phyloP scores from a whole-genome alignment of 352 stramenopile species.

The Globisporangium recalcitrans region DNA sequence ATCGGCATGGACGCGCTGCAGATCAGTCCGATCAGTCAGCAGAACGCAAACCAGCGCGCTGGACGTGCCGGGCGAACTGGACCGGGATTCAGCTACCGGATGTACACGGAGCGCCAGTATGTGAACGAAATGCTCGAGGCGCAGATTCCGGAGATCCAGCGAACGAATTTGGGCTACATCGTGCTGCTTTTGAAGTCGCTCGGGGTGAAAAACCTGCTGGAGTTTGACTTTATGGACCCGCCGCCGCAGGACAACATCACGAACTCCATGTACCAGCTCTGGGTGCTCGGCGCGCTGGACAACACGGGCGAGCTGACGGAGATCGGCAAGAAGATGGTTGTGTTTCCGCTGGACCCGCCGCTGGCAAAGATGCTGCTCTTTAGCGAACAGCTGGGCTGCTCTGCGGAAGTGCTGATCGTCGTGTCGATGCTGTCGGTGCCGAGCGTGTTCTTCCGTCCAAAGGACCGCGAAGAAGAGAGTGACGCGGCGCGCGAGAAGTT shows the following conservation, averaged over 20 bases:
- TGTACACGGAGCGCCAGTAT: constrained; percentile 98
- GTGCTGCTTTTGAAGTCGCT: constrained; percentile 98
- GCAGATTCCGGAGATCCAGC: constrained; percentile 97
- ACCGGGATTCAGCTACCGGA: constrained; percentile 90
- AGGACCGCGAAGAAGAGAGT: constrained; percentile 96
- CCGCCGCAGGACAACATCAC: constrained; percentile 96
- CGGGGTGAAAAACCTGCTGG: constrained; percentile 92
- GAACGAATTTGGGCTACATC: constrained; percentile 97
- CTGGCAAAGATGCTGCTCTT: constrained; percentile 96
- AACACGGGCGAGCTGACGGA: constrained; percentile 95
- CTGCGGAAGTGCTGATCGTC: constrained; percentile 93
- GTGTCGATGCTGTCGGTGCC: constrained; percentile 97
- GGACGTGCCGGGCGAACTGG: constrained; percentile 91
- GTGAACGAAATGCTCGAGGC: constrained; percentile 95
- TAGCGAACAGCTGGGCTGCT: constrained; percentile 91
- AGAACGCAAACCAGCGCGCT: constrained; percentile 96
- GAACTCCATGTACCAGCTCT: constrained; percentile 98
- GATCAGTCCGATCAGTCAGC: constrained; percentile 93
- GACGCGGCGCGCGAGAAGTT: constrained; percentile 98
- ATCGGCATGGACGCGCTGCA: constrained; percentile 99
- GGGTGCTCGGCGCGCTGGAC: constrained; percentile 96
- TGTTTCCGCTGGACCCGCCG: constrained; percentile 97
- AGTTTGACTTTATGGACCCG: constrained; percentile 99
- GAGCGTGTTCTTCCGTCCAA: constrained; percentile 95
- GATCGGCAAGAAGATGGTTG: constrained; percentile 96